Conservation (phyloP, 2,329 filamentous ascomycete genomes). For the Davidsoniella australis region DNA sequence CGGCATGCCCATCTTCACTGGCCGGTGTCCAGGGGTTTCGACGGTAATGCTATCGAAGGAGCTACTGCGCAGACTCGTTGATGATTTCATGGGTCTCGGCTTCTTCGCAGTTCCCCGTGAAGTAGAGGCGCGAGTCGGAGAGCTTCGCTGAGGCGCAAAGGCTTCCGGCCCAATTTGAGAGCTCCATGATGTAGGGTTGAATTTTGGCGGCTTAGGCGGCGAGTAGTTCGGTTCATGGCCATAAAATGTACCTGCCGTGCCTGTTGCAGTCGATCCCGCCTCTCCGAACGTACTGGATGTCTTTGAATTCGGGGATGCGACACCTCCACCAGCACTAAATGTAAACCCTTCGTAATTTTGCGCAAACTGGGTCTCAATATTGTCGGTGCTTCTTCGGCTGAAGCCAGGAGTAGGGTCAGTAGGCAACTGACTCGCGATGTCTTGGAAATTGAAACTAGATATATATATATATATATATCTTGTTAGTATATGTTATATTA, state of each 20-base stretch:
- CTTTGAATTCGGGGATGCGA: conserved; percentile 3
- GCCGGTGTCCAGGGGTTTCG: not conserved
- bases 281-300: conserved; percentile 1
- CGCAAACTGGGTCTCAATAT: conserved; percentile 42
- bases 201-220: conserved; percentile 16
- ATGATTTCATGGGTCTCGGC: not conserved
- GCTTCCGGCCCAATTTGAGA: conserved; percentile 36
- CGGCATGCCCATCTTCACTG: not conserved
- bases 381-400: conserved; percentile 35
- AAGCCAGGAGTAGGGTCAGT: conserved; percentile 19
- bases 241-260: not conserved
- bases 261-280: conserved; percentile 1
- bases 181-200: conserved; percentile 36
- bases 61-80: conserved; percentile 1
- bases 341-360: conserved; percentile 7
- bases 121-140: conserved; percentile 8
- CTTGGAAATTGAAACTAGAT: conserved; percentile 8
- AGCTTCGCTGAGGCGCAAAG: conserved; percentile 26
- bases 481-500: too few relatives aligned
- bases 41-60: not conserved
- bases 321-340: conserved; percentile 12
- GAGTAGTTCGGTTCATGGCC: not conserved
- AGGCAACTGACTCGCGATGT: conserved; percentile 7
- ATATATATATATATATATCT: not conserved
- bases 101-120: conserved; percentile 5